These are phyloP conservation scores for Fusarium euwallaceae DNA, from an alignment of 2,329 filamentous ascomycete species.

Conservation along the genomic window DNA sequence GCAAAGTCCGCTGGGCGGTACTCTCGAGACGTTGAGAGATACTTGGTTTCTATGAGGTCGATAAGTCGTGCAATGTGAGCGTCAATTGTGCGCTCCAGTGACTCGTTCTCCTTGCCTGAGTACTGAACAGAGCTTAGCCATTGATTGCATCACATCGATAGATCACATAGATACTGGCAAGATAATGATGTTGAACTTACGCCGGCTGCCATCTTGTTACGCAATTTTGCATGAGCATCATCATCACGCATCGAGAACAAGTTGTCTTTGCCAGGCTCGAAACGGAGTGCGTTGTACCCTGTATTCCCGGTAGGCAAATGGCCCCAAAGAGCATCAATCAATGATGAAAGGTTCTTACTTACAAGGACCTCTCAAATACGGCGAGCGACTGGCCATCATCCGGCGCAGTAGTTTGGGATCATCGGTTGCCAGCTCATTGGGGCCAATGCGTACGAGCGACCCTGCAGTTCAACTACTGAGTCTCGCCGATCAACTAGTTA, in stretches of 20 bases:
- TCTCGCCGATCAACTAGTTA: not conserved
- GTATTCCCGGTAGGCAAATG: not conserved
- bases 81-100: conserved; percentile 65
- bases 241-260: conserved; percentile 51
- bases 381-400: conserved; percentile 51
- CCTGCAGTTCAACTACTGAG: conserved; percentile 36
- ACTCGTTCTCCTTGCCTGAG: conserved; percentile 65
- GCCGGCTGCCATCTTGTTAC: conserved; percentile 63
- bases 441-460: conserved; percentile 53
- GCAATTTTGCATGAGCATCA: conserved; percentile 57
- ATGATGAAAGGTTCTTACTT: conserved; percentile 9
- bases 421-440: conserved; percentile 52
- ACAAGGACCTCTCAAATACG: conserved; percentile 49
- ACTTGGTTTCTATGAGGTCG: conserved; percentile 60
- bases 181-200: conserved; percentile 34
- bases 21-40: conserved; percentile 51
- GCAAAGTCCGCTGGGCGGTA: conserved; percentile 63
- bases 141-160: not conserved
- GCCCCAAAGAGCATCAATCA: not conserved
- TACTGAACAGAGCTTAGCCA: conserved; percentile 52
- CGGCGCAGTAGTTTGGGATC: conserved; percentile 51
- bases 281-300: conserved; percentile 57
- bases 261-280: conserved; percentile 50
- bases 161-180: not conserved
- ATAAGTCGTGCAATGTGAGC: conserved; percentile 60